Evolutionary conservation across 768 basidiomycete species (phyloP), one percentile per base, ranked within the genome.

Genomic region (Mycena chlorophos): DNA sequence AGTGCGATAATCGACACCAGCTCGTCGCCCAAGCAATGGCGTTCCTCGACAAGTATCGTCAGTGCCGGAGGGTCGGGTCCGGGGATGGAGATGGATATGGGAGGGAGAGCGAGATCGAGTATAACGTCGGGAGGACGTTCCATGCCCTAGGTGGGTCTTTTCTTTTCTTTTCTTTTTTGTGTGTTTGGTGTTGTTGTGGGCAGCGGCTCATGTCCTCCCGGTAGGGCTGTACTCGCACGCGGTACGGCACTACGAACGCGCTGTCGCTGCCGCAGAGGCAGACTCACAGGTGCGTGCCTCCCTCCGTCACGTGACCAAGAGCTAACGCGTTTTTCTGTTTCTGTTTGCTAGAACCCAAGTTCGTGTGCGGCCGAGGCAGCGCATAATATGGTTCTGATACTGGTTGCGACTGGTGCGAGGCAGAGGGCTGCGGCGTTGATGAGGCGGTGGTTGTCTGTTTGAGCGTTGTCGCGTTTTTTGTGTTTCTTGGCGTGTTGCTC

Each of bases 1-100:
- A 98, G 68, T 86, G 88, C 14, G 96, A 98, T 71, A 98, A 99
- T 67, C 75, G 94, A 37, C 90, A 97, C 65, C 91, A 96, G 68
- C 80, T 94, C 55, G 81, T 98, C 34, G 79, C 87, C 3, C 91
- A 94, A 65, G 78, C 75, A 26, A 80, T 95, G 78, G 91, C 90
- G 0, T 97, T 94, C 69, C 70, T 98, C 23, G 80, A 86, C 0
- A 81, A 84, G 46, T 99, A 98, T 69, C 83, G 93, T 17, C 75
- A 77, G 88, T 14, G 75, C 74, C 39, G 70, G 62, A 2, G 73
- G n/a, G n/a, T n/a, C n/a, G n/a, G n/a, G n/a, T n/a, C n/a, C n/a
- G n/a, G n/a, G 74, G 46, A 68, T 70, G 2, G 69, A 75, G 2
- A 76, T 25, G 23, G 12, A 74, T 2, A 61, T n/a, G n/a, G n/a